Evolutionary conservation across 768 basidiomycete species (phyloP).

Genomic region (Suillus lakei): DNA sequence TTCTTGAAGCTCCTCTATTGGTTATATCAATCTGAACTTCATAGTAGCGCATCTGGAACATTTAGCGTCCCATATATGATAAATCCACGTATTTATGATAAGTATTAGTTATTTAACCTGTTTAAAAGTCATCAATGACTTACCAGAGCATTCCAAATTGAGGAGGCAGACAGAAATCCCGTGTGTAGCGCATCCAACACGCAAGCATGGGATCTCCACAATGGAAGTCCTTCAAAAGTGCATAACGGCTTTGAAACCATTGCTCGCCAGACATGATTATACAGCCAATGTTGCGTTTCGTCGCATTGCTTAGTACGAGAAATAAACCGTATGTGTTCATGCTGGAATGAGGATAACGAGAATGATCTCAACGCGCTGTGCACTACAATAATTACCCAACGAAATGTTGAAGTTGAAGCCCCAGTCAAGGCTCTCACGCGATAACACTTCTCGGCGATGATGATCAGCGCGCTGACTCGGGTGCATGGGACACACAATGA

Average conservation of each 20-base stretch:
- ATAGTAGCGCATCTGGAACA: not conserved
- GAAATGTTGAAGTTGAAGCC: slow-evolving; percentile 52
- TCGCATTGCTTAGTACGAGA: not conserved
- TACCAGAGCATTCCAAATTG: not conserved
- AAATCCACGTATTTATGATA: not conserved
- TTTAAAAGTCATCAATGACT: not conserved
- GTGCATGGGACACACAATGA: too few species aligned
- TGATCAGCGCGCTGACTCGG: too few species aligned
- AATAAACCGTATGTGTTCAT: not conserved
- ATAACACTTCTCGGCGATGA: too few species aligned
- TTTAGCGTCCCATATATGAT: not conserved
- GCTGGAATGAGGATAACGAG: not conserved
- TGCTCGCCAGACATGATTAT: too few species aligned
- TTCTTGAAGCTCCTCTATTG: not conserved
- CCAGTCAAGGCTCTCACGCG: too few species aligned
- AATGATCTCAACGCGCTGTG: not conserved
- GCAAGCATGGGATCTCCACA: not conserved
- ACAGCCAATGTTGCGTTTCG: too few species aligned
- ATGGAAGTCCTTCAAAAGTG: not conserved
- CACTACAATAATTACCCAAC: not conserved
- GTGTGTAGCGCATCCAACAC: not conserved
- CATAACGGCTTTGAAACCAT: too few species aligned
- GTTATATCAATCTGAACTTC: not conserved
- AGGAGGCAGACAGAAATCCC: not conserved
- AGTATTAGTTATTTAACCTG: not conserved